Conservation (phyloP, 2,329 filamentous ascomycete genomes). For the Madurella fahalii region DNA sequence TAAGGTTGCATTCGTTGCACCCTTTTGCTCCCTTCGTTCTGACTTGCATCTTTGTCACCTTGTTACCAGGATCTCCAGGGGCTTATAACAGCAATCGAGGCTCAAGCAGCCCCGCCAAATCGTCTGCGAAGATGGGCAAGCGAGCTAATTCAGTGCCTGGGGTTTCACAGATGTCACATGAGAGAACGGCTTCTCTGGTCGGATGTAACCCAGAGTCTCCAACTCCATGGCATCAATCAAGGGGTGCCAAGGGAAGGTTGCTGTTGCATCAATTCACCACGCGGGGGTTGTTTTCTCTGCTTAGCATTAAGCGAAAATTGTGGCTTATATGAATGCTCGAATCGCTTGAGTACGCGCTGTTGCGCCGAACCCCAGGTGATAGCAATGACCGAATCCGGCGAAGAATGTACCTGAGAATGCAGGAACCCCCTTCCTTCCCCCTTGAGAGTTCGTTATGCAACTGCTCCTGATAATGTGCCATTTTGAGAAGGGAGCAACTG, state of each 20-base stretch:
- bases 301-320: too few relatives aligned
- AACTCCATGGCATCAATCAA: background rate
- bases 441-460: background rate
- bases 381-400: too few relatives aligned
- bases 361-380: too few relatives aligned
- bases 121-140: background rate
- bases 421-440: too few relatives aligned
- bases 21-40: background rate
- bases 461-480: slow-evolving; percentile 4
- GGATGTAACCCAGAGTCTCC: background rate
- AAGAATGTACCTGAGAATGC: too few relatives aligned
- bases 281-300: too few relatives aligned
- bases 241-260: too few relatives aligned
- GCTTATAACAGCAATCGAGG: background rate
- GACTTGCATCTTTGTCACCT: too few relatives aligned
- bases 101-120: too few relatives aligned
- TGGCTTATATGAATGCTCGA: too few relatives aligned
- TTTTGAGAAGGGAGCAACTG: slow-evolving; percentile 1
- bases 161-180: background rate
- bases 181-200: background rate
- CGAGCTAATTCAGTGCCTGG: background rate
- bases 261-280: too few relatives aligned
- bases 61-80: background rate
- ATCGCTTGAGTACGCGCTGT: too few relatives aligned
- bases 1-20: background rate